Evolutionary conservation across 768 basidiomycete species (phyloP), one percentile per base, ranked within the genome.

Genomic region (Suillus paluster): DNA sequence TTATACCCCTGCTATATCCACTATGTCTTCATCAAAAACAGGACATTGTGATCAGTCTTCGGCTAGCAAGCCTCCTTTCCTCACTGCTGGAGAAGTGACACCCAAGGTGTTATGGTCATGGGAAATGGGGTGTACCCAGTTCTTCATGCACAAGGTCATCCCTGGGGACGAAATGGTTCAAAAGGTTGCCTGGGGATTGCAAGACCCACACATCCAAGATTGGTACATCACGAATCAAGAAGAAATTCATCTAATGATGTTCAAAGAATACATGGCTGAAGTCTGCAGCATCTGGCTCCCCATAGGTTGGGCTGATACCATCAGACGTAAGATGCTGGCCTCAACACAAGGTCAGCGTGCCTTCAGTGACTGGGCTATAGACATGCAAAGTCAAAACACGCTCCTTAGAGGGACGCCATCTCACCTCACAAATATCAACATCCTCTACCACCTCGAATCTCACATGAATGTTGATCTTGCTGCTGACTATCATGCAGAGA

Each of bases 261-360:
- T 64, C 34, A 15, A 19, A 2, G 50, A 34, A 0, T 68, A 63
- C 27, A 53, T 68, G 15, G 15, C 5, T 3, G 49, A 62, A 9
- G 27, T 66, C 1, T 34, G 30, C 10, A 25, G 9, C 0, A 34
- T 25, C 1, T 68, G 63, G 64, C 46, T 69, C 2, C 60, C 61
- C 1, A 48, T 30, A 1, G 52, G 62, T n/a, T 68, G 67, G 68
- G 60, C 21, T 1, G 27, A 27, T 14, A 23, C 2, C 4, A 9
- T 58, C 0, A 0, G 30, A 1, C 45, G 38, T 14, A 58, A 9
- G 34, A 61, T 23, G 45, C 11, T 57, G 3, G 11, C 36, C 12
- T 45, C 41, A 3, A 45, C 4, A 19, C 57, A 58, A n/a, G 57
- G 41, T 11, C 25, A 42, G 5, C 11, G 21, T 10, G 1, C 57